These are phyloP conservation scores for Flaveria floridana DNA, from an alignment of 140 eudicot genomes.

Conservation along the genomic window DNA sequence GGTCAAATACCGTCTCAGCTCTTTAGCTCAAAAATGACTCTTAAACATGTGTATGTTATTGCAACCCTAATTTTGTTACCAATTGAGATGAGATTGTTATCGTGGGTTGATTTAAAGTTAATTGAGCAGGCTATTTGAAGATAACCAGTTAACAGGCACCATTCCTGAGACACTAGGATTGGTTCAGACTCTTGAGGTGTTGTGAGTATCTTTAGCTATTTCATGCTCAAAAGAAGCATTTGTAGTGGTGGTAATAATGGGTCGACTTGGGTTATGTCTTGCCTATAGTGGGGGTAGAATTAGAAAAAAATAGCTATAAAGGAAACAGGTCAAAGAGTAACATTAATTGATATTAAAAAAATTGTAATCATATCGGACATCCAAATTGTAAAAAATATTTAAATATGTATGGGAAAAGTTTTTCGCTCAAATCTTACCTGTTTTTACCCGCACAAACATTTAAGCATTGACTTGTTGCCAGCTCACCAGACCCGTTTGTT, in stretches of 20 bases:
- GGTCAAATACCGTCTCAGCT: conserved; percentile 65
- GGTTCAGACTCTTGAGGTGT: conserved; percentile 56
- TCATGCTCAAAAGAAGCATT: neutral
- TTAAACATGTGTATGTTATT: conserved; percentile 65
- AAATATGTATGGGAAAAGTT: neutral
- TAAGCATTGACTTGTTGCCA: neutral
- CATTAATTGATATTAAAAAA: neutral
- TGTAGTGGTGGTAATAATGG: conserved; percentile 2
- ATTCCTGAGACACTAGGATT: conserved; percentile 70
- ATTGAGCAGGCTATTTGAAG: conserved; percentile 75
- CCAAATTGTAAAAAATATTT: neutral
- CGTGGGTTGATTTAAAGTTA: conserved; percentile 4
- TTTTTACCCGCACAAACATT: neutral
- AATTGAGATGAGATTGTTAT: neutral
- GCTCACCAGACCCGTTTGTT: neutral
- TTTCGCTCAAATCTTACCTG: neutral
- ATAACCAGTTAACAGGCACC: conserved; percentile 60
- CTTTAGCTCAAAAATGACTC: conserved; percentile 57
- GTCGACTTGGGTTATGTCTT: neutral
- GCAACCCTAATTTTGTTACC: neutral
- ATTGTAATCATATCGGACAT: neutral
- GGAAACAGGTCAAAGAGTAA: conserved; percentile 8
- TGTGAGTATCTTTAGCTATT: conserved; percentile 59
- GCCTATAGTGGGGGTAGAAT: neutral
- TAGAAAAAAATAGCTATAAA: neutral